Base-by-base conservation (phyloP, 495 filamentous ascomycete species). In the Lasiosphaeria ovina region DNA sequence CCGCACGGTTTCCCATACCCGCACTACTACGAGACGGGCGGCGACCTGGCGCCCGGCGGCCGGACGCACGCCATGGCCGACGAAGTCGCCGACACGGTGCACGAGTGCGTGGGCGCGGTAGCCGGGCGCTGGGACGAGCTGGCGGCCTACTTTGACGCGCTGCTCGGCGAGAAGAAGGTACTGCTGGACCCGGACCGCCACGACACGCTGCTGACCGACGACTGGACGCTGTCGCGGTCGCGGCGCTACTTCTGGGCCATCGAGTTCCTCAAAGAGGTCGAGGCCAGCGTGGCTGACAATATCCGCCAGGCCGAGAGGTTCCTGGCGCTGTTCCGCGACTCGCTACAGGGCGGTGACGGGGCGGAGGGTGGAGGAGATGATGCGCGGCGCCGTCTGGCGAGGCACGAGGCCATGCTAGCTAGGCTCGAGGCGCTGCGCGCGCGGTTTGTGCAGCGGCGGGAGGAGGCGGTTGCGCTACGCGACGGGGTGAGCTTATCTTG, bases 191-290 rank as follows among this genome's bases (percentile, higher is more conserved):
- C 59, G 9, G 45, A 45, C 4, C 44, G 17, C 2, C 54, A 61
- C 24, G 54, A 55, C 14, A 35, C 14, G 17, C 53, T 61, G 32
- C 24, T 61, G 1, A 56, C 54, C 9, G 62, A 62, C 34, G 63
- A 65, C 33, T 55, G 47, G n/a, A 24, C 54, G 4, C 52, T 65
- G 5, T 62, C 55, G 7, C 61, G 35, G 31, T 65, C 63, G 6
- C 58, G 58, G n/a, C 35, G 33, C 5, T 62, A 62, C 12, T 65
- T 65, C 36, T 62, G 63, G 63, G 52, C 52, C 0, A 38, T 65
- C 11, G 61, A 58, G 24, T 56, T 63, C 9, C 55, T 63, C 42
- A 54, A 59, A 6, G 61, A 63, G 51, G 24, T 52, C 1, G 47
- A 55, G 45, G 59, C 51, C 35, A 40, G 45, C 36, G 51, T 59